Base-by-base conservation (phyloP, 2,329 filamentous ascomycete species). In the Teratosphaeria zuluensis region DNA sequence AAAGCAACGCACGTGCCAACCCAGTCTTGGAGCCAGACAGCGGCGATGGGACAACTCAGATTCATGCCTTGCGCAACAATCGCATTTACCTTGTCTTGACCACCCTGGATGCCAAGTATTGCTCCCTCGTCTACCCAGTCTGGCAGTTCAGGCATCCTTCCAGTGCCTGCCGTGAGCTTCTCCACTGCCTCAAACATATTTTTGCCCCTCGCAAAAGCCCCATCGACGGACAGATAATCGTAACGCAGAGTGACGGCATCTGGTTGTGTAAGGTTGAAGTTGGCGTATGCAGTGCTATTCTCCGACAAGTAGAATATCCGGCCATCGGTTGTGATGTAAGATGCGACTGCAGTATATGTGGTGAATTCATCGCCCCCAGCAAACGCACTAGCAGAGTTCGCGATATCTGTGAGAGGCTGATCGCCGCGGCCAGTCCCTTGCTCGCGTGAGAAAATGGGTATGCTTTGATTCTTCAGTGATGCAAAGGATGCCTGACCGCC, bases 21-120 rank as follows among this genome's bases (percentile, higher is more conserved):
- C 72, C 71, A 73, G 58, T 74, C 72, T 57, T 74, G 71, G 16
- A 74, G 63, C 71, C 71, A 73, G 4, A 74, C 71, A 21, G 63
- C 69, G 8, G 70, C 71, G 53, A 74, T 68, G 4, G 72, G 72
- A 51, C 68, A 70, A 8, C 62, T 62, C 16, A 66, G 58, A 11
- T 66, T 57, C 1, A 71, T 58, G 11, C 71, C 71, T 53, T 69
- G 62, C 32, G 69, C 53, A n/a, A 74, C 68, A 51, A 74, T 72
- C 0, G 60, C 52, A 33, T 72, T 68, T 30, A 73, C 71, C 63
- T 74, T 74, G 16, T 62, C 61, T 58, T 74, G 69, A 1, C 72
- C 71, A 35, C 72, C 72, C 60, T 74, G 71, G 48, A 74, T 72
- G n/a, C 70, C 72, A 4, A 73, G 64, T 16, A 74, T 69, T 5